Evolutionary conservation across 495 filamentous ascomycete genomes (phyloP), one percentile per base, ranked within the genome.

Genomic region (Tricharina praecox): DNA sequence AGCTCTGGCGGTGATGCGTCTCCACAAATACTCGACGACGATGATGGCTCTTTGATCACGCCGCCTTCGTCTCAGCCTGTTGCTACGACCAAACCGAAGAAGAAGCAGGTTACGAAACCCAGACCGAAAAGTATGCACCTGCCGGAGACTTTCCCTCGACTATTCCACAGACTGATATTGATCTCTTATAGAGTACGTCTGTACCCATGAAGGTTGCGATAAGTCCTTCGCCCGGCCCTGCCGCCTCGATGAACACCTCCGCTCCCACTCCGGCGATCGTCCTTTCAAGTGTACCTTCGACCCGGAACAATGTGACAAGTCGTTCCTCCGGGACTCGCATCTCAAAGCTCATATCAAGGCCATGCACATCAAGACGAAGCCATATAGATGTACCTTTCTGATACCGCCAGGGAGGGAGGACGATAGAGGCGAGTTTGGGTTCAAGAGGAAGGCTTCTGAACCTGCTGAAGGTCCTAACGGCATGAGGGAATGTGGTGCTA

Each of bases 201-300:
- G 90, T 59, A 65, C 71, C 2, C 68, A 77, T 47, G 58, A 66
- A 0, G 74, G 62, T 15, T 97, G 90, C 60, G 74, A 72, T 53
- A 94, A 93, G 64, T 70, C 72, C 48, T 97, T 93, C 55, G 65
- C 80, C 24, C 80, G 85, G 26, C 69, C 78, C 36, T 83, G 84
- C 51, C 85, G 94, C 64, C 71, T 96, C 4, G 71, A 75, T 25
- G 75, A 84, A 49, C 90, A 97, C 60, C 63, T 87, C 55, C 78
- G 77, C 51, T 77, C 77, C 5, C 90, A 96, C 54, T 82, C 74
- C 2, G 66, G 76, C 38, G 71, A 82, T 44, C 74, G 77, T 35
- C 72, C 78, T 33, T 77, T 84, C 64, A 56, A 72, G 21, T 97
- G 90, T 62, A 64, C 70, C 20, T 72, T 74, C 34, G 55, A 58